phyloP scores from a whole-genome alignment of 2,329 filamentous ascomycete genomes.

The Paraphoma chrysanthemicola region DNA sequence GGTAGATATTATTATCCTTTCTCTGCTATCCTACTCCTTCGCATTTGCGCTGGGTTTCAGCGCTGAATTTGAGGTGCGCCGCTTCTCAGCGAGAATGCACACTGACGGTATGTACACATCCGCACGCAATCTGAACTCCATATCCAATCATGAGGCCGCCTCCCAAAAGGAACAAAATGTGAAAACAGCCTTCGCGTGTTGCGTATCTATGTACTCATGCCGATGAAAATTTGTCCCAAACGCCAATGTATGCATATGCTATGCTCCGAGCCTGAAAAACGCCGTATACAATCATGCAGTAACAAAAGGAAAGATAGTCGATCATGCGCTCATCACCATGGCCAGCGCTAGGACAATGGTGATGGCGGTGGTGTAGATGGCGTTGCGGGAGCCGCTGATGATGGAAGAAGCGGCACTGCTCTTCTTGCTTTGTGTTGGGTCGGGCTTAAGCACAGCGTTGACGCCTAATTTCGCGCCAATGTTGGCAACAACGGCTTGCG shows the following conservation, averaged over 20 bases:
- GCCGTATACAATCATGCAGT: conserved; percentile 1
- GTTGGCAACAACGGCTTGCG: conserved; percentile 56
- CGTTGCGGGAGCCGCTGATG: conserved; percentile 13
- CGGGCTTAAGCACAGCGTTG: conserved; percentile 37
- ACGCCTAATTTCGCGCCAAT: conserved; percentile 49
- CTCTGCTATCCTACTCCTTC: too few species aligned
- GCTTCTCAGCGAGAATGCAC: too few species aligned
- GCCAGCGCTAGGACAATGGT: conserved; percentile 17
- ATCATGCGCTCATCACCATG: conserved; percentile 1
- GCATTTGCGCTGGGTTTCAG: too few species aligned
- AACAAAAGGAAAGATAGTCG: neutral
- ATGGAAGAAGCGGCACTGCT: conserved; percentile 29
- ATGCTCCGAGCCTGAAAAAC: neutral
- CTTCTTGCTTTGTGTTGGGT: conserved; percentile 35
- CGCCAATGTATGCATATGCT: neutral
- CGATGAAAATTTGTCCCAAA: neutral
- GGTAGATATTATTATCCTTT: too few species aligned
- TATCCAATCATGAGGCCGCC: neutral
- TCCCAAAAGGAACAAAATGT: conserved; percentile 21
- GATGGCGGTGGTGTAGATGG: conserved; percentile 13
- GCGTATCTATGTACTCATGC: neutral
- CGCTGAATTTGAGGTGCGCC: too few species aligned
- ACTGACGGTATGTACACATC: too few species aligned
- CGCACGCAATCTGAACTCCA: neutral
- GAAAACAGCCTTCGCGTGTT: neutral